Evolutionary conservation across 306 rosid genomes (phyloP).

Genomic region (Gynostemma pentaphyllum): DNA sequence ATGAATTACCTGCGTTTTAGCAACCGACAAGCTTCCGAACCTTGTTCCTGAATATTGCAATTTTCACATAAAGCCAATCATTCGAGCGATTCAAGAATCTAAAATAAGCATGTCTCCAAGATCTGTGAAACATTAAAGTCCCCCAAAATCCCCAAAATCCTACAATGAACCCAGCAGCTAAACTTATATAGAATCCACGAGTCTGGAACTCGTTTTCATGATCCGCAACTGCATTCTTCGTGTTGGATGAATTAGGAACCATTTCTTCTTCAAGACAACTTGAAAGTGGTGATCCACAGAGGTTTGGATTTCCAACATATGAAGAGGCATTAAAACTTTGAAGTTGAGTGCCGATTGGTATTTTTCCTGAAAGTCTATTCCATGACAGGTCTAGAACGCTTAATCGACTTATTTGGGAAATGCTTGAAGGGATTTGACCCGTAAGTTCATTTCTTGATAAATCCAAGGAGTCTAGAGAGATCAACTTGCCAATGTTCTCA

Average conservation of each 20-base stretch:
- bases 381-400: background rate
- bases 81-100: background rate
- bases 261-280: background rate
- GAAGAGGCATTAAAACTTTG: too few relatives aligned
- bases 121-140: background rate
- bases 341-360: too few relatives aligned
- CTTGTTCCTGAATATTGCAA: background rate
- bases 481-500: slow-evolving; percentile 18
- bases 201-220: background rate
- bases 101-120: too few relatives aligned
- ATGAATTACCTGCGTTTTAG: background rate
- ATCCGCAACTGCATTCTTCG: background rate
- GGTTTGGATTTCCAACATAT: too few relatives aligned
- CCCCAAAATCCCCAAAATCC: background rate
- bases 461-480: background rate
- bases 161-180: background rate
- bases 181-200: slow-evolving; percentile 4
- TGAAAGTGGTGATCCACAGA: slow-evolving; percentile 11
- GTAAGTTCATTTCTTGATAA: too few relatives aligned
- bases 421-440: slow-evolving; percentile 26
- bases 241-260: background rate
- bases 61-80: too few relatives aligned
- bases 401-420: background rate
- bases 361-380: too few relatives aligned
- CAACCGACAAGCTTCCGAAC: background rate